Evolutionary conservation across 202 grass and related monocot genomes (phyloP).

Genomic region (Setaria viridis): DNA sequence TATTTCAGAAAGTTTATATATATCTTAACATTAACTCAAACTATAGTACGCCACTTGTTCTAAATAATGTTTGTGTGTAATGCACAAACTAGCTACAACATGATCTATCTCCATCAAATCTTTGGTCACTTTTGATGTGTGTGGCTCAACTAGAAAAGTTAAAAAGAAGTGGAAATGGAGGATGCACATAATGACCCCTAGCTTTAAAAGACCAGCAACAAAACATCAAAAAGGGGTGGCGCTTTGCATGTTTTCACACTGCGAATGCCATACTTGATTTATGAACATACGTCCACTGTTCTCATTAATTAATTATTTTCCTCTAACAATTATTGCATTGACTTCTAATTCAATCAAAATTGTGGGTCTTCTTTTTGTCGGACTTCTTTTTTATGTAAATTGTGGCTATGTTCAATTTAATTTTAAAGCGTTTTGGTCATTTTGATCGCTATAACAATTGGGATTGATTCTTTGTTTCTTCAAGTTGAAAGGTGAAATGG

Average conservation of each 20-base stretch:
- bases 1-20: neutral
- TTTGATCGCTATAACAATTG: neutral
- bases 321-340: neutral
- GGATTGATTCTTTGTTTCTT: too few relatives aligned
- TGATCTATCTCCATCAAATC: conserved; percentile 39
- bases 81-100: conserved; percentile 35
- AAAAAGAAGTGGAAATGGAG: conserved; percentile 25
- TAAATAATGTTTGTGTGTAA: conserved; percentile 31
- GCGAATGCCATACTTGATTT: neutral
- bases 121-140: conserved; percentile 40
- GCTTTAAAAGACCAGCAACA: neutral
- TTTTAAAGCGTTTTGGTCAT: neutral
- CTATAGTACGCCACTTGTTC: conserved; percentile 22
- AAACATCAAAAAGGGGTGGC: neutral
- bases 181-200: neutral
- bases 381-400: too few relatives aligned
- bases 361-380: neutral
- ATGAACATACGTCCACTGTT: too few relatives aligned
- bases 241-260: conserved; percentile 14
- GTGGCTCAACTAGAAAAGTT: conserved; percentile 53
- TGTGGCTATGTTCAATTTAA: neutral
- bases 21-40: conserved; percentile 32
- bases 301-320: neutral
- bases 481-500: neutral
- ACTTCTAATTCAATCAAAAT: neutral